These are phyloP conservation scores for Colletotrichum sp. DNA, from an alignment of 2,329 filamentous ascomycete species.

Conservation along the genomic window DNA sequence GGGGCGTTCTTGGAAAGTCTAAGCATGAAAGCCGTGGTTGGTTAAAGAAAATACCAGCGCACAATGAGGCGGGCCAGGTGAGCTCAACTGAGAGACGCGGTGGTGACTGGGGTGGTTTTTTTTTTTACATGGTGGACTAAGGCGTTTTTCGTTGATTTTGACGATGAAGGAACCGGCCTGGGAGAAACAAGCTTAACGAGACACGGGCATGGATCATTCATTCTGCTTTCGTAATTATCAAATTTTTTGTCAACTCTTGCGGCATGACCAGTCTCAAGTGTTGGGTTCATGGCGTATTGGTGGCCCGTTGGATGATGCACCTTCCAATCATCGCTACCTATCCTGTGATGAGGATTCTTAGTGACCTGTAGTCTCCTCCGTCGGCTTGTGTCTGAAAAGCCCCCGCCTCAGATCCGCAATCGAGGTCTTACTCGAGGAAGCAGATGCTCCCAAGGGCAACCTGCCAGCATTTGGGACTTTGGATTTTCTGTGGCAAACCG, in stretches of 20 bases:
- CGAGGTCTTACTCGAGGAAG: neutral
- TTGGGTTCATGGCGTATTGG: neutral
- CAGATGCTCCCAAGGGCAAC: neutral
- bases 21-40: slow-evolving; percentile 87
- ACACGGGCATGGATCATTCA: neutral
- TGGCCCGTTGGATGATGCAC: neutral
- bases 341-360: neutral
- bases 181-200: slow-evolving; percentile 1
- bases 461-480: neutral
- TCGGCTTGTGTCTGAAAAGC: neutral
- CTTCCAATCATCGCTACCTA: neutral
- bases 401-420: neutral
- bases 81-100: neutral
- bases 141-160: neutral
- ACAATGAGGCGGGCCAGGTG: neutral
- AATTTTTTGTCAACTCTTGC: neutral
- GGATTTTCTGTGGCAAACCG: neutral
- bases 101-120: neutral
- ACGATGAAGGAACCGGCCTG: neutral
- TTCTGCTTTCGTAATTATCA: slow-evolving; percentile 4
- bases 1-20: slow-evolving; percentile 88
- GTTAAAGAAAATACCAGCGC: slow-evolving; percentile 37
- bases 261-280: neutral
- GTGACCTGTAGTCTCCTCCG: neutral
- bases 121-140: neutral